phyloP scores from a whole-genome alignment of 495 filamentous ascomycete species.

The Penicillium soppii region DNA sequence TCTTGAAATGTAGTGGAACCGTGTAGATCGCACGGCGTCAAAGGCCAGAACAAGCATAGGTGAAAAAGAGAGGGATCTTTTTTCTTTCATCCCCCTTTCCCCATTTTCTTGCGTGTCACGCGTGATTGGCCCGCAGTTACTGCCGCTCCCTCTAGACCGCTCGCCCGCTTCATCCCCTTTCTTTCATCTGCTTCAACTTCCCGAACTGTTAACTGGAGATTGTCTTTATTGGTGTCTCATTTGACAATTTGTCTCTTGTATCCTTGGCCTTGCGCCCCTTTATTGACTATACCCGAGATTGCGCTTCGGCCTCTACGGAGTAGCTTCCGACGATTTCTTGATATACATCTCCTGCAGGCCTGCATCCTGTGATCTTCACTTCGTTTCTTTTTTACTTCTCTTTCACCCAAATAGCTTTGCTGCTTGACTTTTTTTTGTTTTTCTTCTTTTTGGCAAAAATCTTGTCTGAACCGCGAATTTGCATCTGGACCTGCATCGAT shows the following conservation, averaged over 20 bases:
- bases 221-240: not conserved
- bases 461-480: not conserved
- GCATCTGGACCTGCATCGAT: constrained; percentile 3
- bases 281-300: not conserved
- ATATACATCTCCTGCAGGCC: constrained; percentile 21
- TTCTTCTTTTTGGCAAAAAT: no score
- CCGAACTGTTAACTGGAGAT: not conserved
- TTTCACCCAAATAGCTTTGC: not conserved
- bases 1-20: not conserved
- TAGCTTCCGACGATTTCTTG: no score
- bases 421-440: not conserved
- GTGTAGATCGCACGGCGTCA: constrained; percentile 6
- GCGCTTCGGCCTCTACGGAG: no score
- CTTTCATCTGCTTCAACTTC: constrained; percentile 11
- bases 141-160: constrained; percentile 21
- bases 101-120: constrained; percentile 9
- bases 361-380: not conserved
- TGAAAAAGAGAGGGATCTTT: not conserved
- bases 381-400: not conserved
- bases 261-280: not conserved
- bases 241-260: constrained; percentile 6
- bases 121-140: constrained; percentile 25
- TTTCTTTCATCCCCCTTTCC: constrained; percentile 7
- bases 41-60: constrained; percentile 3
- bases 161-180: constrained; percentile 24